phyloP scores from a whole-genome alignment of 768 basidiomycete species.

The Suillus luteus region DNA sequence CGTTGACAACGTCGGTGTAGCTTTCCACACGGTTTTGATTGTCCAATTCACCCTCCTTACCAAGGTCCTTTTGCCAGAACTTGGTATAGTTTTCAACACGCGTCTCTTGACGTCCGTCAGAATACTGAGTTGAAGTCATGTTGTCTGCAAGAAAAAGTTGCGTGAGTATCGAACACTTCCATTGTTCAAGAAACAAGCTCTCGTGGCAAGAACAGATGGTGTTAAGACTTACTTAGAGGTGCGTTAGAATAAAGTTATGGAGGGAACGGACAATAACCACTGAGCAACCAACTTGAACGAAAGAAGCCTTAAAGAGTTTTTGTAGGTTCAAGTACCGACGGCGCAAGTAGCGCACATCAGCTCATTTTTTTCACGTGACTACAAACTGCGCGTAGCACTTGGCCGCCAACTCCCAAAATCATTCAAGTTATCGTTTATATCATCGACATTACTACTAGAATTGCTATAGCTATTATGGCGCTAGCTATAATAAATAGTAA shows the following conservation, averaged over 20 bases:
- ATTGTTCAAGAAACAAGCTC: not conserved
- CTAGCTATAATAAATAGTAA: not conserved
- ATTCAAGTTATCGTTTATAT: no score
- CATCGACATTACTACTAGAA: no score
- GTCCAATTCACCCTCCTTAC: constrained; percentile 66
- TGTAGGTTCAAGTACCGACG: not conserved
- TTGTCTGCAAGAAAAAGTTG: constrained; percentile 3
- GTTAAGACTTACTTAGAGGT: not conserved
- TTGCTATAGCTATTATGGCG: not conserved
- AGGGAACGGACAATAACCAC: not conserved
- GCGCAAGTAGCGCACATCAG: not conserved
- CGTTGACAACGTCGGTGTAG: constrained; percentile 94
- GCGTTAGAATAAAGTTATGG: not conserved
- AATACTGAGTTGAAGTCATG: constrained; percentile 28
- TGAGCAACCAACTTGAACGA: not conserved
- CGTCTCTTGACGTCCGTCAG: constrained; percentile 61
- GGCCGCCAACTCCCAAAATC: no score
- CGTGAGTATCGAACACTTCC: constrained; percentile 3
- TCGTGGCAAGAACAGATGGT: not conserved
- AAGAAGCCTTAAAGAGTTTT: not conserved
- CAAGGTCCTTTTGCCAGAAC: constrained; percentile 88
- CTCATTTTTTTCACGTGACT: not conserved
- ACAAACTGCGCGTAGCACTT: no score
- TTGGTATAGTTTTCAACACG: constrained; percentile 86
- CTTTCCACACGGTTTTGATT: constrained; percentile 73